phyloP scores from a whole-genome alignment of 2,329 filamentous ascomycete species.

The Thelonectria blattea region DNA sequence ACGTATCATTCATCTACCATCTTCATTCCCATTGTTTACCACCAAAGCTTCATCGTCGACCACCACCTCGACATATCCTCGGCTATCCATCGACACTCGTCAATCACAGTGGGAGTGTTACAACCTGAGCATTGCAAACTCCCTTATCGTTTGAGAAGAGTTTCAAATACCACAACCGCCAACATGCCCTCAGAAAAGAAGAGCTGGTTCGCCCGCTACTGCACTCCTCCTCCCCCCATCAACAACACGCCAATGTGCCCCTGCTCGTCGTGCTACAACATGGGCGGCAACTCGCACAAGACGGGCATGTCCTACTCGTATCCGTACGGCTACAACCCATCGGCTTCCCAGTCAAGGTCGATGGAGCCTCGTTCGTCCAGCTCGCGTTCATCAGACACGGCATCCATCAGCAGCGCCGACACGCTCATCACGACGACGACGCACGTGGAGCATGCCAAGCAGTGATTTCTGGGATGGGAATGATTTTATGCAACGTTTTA shows the following conservation, averaged over 20 bases:
- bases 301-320: constrained; percentile 4
- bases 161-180: constrained; percentile 4
- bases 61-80: neutral
- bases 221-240: constrained; percentile 47
- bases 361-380: constrained; percentile 7
- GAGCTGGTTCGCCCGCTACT: constrained; percentile 50
- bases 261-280: constrained; percentile 45
- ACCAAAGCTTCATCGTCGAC: neutral
- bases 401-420: constrained; percentile 33
- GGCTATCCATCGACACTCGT: constrained; percentile 12
- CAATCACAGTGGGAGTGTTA: neutral
- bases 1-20: neutral
- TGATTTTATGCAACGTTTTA: constrained; percentile 12
- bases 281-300: constrained; percentile 27
- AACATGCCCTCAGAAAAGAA: constrained; percentile 42
- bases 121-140: neutral
- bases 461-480: constrained; percentile 15
- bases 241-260: constrained; percentile 44
- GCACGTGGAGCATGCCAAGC: constrained; percentile 33
- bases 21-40: neutral
- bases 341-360: constrained; percentile 12
- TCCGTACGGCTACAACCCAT: constrained; percentile 5
- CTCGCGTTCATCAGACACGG: constrained; percentile 28
- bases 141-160: neutral
- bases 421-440: constrained; percentile 28